Evolutionary conservation across 75 land plant genomes (phyloP), one percentile per base, ranked within the genome.

Genomic region (Cupressus sempervirens): DNA sequence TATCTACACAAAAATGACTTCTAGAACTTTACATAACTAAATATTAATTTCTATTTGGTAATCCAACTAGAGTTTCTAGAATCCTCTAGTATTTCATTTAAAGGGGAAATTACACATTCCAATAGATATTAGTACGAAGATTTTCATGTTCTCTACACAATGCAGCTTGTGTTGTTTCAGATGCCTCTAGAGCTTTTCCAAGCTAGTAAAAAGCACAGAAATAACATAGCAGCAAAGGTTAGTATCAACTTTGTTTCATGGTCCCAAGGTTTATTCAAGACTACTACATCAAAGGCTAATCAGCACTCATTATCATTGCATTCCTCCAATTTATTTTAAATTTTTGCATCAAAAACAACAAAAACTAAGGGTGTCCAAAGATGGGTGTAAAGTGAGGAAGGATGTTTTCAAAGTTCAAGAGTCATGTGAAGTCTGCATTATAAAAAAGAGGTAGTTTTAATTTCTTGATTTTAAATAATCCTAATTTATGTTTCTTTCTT

Each of bases 141-240:
- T 85, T 94, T 73, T 91, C 90, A 81, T 91, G 94, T 84, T 93
- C 93, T 48, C 89, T 88, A 80, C 88, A 91, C 82, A 97, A 92
- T 85, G 90, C 90, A 52, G 93, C 84, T 85, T 94, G 95, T 52
- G 98, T 96, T 58, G 82, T 84, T 74, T 96, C 98, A 75, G 96
- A 89, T 34, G 93, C 91, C 84, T 85, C 92, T 13, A 91, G 82
- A 84, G 98, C 96, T 84, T 88, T 90, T 72, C 94, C 99, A 54
- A 98, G 88, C 99, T 97, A 68, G 13, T 87, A 38, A 8, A 48
- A 29, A 43, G 20, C 75, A 81, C 73, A 85, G 48, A 62, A 23
- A 62, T 5, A 23, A 62, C 67, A 54, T 4, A 32, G 36, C 82
- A 53, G 29, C 50, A 58, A 29, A 81, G 80, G 7, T 84, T 43